These are phyloP conservation scores for Schizochytrium sp. DNA, from an alignment of 108 stramenopile genomes.

Conservation along the genomic window DNA sequence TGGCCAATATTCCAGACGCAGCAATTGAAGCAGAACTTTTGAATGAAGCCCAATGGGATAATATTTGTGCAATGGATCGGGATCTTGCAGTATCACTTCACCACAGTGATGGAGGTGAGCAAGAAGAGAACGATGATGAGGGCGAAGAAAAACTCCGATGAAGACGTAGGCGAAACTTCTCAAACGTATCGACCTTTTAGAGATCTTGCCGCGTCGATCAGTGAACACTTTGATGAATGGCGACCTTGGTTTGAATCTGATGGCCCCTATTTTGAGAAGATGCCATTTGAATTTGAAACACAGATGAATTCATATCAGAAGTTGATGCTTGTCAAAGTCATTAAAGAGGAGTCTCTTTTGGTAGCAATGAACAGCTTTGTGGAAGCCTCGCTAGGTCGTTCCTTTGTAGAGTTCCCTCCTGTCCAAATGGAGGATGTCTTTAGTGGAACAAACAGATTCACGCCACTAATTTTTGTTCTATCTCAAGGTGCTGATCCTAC, in stretches of 20 bases:
- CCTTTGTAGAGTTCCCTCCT: slow-evolving; percentile 72
- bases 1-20: slow-evolving; percentile 8
- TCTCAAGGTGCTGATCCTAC: slow-evolving; percentile 80
- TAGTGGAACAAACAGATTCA: slow-evolving; percentile 72
- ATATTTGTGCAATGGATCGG: slow-evolving; percentile 69
- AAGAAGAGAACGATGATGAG: slow-evolving; percentile 46
- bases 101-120: slow-evolving; percentile 42
- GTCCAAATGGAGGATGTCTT: slow-evolving; percentile 78
- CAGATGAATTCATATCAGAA: slow-evolving; percentile 65
- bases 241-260: slow-evolving; percentile 65
- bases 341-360: slow-evolving; percentile 76
- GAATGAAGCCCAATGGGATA: slow-evolving; percentile 73
- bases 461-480: slow-evolving; percentile 81
- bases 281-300: slow-evolving; percentile 64
- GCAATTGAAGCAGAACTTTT: slow-evolving; percentile 69
- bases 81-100: background rate
- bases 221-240: slow-evolving; percentile 68
- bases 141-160: background rate
- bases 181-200: slow-evolving; percentile 62
- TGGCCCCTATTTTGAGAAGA: slow-evolving; percentile 42
- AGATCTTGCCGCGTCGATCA: slow-evolving; percentile 65
- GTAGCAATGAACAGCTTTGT: slow-evolving; percentile 70
- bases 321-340: slow-evolving; percentile 74
- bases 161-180: background rate
- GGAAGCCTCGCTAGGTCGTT: slow-evolving; percentile 67